Evolutionary conservation across 2,329 filamentous ascomycete genomes (phyloP).

Genomic region (Ophiostoma populinum): DNA sequence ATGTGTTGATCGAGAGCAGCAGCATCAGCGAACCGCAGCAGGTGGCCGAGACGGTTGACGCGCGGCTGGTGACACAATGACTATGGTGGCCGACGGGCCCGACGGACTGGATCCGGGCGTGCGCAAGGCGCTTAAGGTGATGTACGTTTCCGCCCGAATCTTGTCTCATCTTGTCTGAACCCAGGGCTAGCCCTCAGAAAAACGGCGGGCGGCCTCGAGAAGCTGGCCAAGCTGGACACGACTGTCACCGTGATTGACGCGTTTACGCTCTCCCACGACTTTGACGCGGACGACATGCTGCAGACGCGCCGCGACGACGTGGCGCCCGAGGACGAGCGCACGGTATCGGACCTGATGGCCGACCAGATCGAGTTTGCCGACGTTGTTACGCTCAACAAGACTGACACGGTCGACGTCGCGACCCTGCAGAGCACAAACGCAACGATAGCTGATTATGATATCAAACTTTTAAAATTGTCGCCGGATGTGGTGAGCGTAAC

Average conservation of each 20-base stretch:
- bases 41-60: slow-evolving; percentile 56
- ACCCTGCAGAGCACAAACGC: slow-evolving; percentile 29
- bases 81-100: slow-evolving; percentile 17
- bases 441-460: no score
- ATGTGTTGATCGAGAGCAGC: slow-evolving; percentile 54
- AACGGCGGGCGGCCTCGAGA: slow-evolving; percentile 44
- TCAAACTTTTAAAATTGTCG: slow-evolving; percentile 38
- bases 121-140: slow-evolving; percentile 15
- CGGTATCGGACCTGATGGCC: slow-evolving; percentile 58
- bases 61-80: slow-evolving; percentile 32
- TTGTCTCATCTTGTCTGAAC: background rate
- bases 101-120: slow-evolving; percentile 12
- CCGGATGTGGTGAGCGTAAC: no score
- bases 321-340: slow-evolving; percentile 50
- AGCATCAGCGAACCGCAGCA: slow-evolving; percentile 59
- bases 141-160: slow-evolving; percentile 19
- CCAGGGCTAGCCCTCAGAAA: background rate
- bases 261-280: slow-evolving; percentile 55
- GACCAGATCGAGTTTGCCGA: slow-evolving; percentile 67
- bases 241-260: slow-evolving; percentile 58
- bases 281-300: slow-evolving; percentile 51
- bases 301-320: slow-evolving; percentile 46
- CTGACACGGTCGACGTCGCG: slow-evolving; percentile 33
- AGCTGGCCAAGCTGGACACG: slow-evolving; percentile 49
- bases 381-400: slow-evolving; percentile 55